These are phyloP conservation scores for Pholiota microspora DNA, from an alignment of 768 basidiomycete genomes.

Conservation along the genomic window DNA sequence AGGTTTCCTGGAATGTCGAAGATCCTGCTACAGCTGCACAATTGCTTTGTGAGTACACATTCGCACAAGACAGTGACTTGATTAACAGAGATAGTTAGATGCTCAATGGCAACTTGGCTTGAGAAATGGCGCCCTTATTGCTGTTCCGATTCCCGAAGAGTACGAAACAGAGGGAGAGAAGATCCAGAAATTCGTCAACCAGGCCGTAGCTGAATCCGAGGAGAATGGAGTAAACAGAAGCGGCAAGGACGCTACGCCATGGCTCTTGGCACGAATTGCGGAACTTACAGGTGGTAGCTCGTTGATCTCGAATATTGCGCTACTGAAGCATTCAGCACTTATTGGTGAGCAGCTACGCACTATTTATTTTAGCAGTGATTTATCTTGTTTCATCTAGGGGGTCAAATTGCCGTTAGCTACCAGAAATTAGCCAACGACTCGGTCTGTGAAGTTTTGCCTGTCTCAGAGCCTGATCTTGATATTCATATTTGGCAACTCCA, in stretches of 20 bases:
- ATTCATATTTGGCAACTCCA: neutral
- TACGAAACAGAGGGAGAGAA: slow-evolving; percentile 63
- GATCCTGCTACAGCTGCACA: slow-evolving; percentile 67
- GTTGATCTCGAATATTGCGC: slow-evolving; percentile 75
- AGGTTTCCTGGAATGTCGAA: slow-evolving; percentile 80
- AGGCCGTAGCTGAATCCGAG: slow-evolving; percentile 82
- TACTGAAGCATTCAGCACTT: slow-evolving; percentile 85
- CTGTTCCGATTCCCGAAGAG: slow-evolving; percentile 83
- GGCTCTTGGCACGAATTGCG: slow-evolving; percentile 81
- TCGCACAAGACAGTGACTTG: neutral
- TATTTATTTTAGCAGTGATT: neutral
- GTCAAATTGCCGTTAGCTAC: slow-evolving; percentile 77
- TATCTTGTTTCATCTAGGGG: slow-evolving; percentile 42
- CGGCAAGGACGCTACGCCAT: slow-evolving; percentile 94
- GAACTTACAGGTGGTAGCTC: slow-evolving; percentile 80
- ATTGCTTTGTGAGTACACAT: slow-evolving; percentile 58
- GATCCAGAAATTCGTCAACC: slow-evolving; percentile 79
- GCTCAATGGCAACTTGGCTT: slow-evolving; percentile 68
- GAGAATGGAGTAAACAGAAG: slow-evolving; percentile 71
- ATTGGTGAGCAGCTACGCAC: slow-evolving; percentile 48
- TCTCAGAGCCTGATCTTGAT: neutral
- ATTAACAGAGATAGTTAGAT: slow-evolving; percentile 40
- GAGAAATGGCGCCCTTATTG: slow-evolving; percentile 77
- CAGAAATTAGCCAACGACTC: slow-evolving; percentile 42
- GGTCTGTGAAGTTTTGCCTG: slow-evolving; percentile 27